Percentiles rank a stretch among this genome's conserved stretches.
phyloP scores from a whole-genome alignment of 148 eudicot species.

The Fagopyrum homotropicum region DNA sequence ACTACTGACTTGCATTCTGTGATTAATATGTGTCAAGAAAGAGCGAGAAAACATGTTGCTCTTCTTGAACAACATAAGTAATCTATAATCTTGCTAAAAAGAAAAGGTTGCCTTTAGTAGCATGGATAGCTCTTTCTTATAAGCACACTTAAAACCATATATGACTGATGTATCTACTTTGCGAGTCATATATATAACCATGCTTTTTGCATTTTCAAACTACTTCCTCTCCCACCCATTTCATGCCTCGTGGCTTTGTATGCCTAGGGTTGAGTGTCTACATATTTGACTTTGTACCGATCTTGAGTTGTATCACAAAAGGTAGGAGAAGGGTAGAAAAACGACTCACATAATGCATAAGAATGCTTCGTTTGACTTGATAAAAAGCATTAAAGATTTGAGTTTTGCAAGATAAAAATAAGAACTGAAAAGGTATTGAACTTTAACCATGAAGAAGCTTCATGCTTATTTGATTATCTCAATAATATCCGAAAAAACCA shows the following conservation, averaged over 20 bases:
- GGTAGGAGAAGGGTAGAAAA: background rate
- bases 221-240: constrained; percentile 15
- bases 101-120: background rate
- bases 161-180: constrained; percentile 24
- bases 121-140: constrained; percentile 13
- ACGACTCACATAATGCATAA: background rate
- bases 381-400: too few relatives aligned
- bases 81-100: background rate
- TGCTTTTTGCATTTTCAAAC: constrained; percentile 35
- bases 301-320: background rate
- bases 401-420: too few relatives aligned
- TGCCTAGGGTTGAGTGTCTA: background rate
- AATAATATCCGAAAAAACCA: too few relatives aligned
- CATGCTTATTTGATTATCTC: too few relatives aligned
- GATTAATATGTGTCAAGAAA: background rate
- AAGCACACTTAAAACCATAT: constrained; percentile 16
- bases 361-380: background rate
- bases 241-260: background rate
- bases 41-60: too few relatives aligned
- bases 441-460: too few relatives aligned
- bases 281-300: background rate
- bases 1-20: constrained; percentile 15
- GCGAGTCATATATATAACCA: constrained; percentile 22
- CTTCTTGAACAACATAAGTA: too few relatives aligned
- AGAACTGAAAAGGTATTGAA: too few relatives aligned